Base-by-base conservation (phyloP, 345 rosid genomes). In the Pistacia atlantica region DNA sequence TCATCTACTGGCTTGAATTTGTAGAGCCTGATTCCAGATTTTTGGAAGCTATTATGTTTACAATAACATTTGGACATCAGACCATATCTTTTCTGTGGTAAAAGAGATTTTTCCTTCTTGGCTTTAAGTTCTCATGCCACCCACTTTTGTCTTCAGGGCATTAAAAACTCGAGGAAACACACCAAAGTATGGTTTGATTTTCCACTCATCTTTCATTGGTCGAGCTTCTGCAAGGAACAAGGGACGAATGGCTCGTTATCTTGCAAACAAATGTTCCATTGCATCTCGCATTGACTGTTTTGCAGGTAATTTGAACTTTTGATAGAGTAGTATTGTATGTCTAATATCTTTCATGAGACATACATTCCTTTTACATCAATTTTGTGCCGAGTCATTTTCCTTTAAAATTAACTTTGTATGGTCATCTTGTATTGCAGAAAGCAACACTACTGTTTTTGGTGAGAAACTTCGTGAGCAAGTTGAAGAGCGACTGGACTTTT, bases 131-230 rank as follows among this genome's bases (percentile, higher is more conserved):
- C 28, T 33, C 20, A 65, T 48, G 48, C 45, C 33, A 52, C 65
- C 65, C 55, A 6, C 48, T 64, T 69, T 13, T 58, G 25, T 67
- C 65, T 70, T 37, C 81, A 97, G 98, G 90, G 95, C 97, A 20
- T 72, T 97, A 85, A 92, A 96, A 85, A 96, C 98, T n/a, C 85
- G 84, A 76, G 98, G 99, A 74, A 96, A 96, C 82, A 96, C 99
- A 51, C 98, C 98, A 7, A 97, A 92, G 78, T 97, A 94, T 71
- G 99, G 99, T 69, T 81, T 96, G 31, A 92, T 94, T 77, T 96
- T 94, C 86, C 98, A 94, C 77, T 96, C 98, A 22, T 91, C 98
- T 61, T 94, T 92, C 80, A 96, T 92, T 72, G 97, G 97, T 3
- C 90, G 97, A 71, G 97, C 97, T 64, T 83, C 95, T 79, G 90